Percentiles rank a stretch among this genome's conserved stretches.
phyloP scores from a whole-genome alignment of 1,139 yeast genomes.

The Yamadazyma atlantica region DNA sequence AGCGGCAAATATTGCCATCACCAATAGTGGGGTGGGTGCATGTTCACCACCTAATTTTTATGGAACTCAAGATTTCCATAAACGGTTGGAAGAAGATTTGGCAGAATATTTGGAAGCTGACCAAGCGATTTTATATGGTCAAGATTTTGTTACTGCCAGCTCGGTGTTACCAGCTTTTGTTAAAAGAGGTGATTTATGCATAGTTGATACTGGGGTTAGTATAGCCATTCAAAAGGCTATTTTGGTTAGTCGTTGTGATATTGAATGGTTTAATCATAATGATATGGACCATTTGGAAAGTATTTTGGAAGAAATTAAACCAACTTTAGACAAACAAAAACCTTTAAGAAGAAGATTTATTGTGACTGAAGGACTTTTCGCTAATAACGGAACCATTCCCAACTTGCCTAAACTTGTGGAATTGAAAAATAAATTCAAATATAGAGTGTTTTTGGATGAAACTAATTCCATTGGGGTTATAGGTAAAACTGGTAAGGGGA shows the following conservation, averaged over 20 bases:
- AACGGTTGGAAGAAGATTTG: conserved; percentile 72
- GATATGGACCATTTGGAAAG: conserved; percentile 80
- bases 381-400: conserved; percentile 79
- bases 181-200: conserved; percentile 90
- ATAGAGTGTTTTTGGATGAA: conserved; percentile 85
- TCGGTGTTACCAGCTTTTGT: conserved; percentile 96
- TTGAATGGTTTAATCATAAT: conserved; percentile 84
- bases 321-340: conserved; percentile 61
- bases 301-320: conserved; percentile 61
- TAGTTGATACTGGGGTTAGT: conserved; percentile 81
- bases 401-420: conserved; percentile 68
- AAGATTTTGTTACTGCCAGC: conserved; percentile 87
- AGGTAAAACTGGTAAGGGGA: conserved; percentile 85
- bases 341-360: conserved; percentile 87
- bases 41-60: conserved; percentile 99
- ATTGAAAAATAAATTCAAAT: conserved; percentile 78
- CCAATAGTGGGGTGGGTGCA: conserved; percentile 89
- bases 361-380: conserved; percentile 86
- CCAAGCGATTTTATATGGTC: conserved; percentile 83
- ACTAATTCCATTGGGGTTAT: conserved; percentile 81
- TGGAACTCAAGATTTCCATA: conserved; percentile 93
- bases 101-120: conserved; percentile 76
- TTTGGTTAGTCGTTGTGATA: conserved; percentile 80
- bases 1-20: conserved; percentile 61
- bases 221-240: conserved; percentile 86